Base-by-base conservation (phyloP, 2,329 filamentous ascomycete genomes). In the Neopestalotiopsis rosae region DNA sequence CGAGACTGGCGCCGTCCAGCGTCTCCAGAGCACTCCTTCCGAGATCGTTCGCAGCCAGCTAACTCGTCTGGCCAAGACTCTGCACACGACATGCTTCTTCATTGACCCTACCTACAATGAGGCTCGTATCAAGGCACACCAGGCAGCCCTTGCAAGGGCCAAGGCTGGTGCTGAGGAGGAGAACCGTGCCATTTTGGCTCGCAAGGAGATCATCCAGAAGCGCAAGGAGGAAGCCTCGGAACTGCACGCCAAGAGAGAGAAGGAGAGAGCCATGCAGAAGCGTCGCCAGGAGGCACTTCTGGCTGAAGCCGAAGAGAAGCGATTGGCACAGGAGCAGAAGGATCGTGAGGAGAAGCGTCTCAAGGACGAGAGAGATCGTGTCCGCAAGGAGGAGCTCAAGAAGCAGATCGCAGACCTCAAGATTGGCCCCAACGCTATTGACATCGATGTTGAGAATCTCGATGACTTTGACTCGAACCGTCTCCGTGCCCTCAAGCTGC, bases 11-110 rank as follows among this genome's bases (percentile, higher is more conserved):
- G 92, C 93, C 65, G 93, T 98, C 49, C 96, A 99, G 85, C 93
- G 95, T 76, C 90, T 99, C 62, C 96, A 99, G 86, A 97, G 94
- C 86, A 99, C 96, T 1, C 96, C 96, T 56, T 95, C 96, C 6
- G 96, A 99, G 83, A 99, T 99, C 81, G 94, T 98, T 70, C 94
- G 96, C 74, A 94, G 95, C 66, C 95, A 98, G 83, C 90, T 99
- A 69, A 94, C 94, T 69, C 94, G 96, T 67, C 88, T 99, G 68
- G 93, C 95, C 67, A 97, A 95, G 84, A 92, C 94, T 45, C 89
- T 99, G 6, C 97, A 94, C 83, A 90, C 97, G 67, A 97, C 96
- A 32, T 97, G 94, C 85, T 94, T 96, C 86, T 98, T 98, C 82
- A 94, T 98, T 69, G 96, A 99, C 76, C 92, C 95, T 4, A 89